Evolutionary conservation across 106 monocot species (phyloP).

Genomic region (Platanthera zijinensis): DNA sequence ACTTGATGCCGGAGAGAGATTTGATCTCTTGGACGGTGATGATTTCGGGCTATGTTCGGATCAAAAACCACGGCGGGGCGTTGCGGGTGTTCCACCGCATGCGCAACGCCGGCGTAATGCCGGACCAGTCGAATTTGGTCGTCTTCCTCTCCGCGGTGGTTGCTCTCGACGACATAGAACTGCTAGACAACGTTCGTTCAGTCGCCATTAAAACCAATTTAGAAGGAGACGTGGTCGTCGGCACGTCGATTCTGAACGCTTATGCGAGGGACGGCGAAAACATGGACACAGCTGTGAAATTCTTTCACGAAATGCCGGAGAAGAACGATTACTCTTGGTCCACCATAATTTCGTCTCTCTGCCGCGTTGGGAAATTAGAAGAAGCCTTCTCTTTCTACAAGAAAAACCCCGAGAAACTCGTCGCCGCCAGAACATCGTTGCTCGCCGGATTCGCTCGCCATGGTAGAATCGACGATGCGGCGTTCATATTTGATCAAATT

Average conservation of each 20-base stretch:
- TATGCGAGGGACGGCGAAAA: slow-evolving; percentile 27
- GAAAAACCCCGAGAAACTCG: slow-evolving; percentile 43
- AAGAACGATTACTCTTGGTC: slow-evolving; percentile 68
- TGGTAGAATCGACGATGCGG: slow-evolving; percentile 37
- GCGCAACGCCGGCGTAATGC: slow-evolving; percentile 16
- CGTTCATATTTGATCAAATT: slow-evolving; percentile 40
- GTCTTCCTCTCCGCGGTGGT: slow-evolving; percentile 31
- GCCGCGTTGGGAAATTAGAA: slow-evolving; percentile 36
- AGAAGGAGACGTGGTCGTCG: slow-evolving; percentile 57
- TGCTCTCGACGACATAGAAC: slow-evolving; percentile 22
- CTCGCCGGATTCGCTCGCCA: slow-evolving; percentile 41
- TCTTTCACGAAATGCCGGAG: slow-evolving; percentile 48
- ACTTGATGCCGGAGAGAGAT: slow-evolving; percentile 32
- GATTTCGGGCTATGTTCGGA: slow-evolving; percentile 59
- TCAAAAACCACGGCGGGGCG: slow-evolving; percentile 25
- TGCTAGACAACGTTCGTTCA: slow-evolving; percentile 44
- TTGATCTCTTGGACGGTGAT: slow-evolving; percentile 63
- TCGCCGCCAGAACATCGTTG: slow-evolving; percentile 41
- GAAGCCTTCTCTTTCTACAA: slow-evolving; percentile 33
- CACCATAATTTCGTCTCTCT: slow-evolving; percentile 43
- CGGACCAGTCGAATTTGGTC: slow-evolving; percentile 47
- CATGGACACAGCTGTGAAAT: slow-evolving; percentile 32
- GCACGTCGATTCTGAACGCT: slow-evolving; percentile 47
- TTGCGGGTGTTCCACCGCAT: slow-evolving; percentile 33
- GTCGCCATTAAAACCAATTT: slow-evolving; percentile 40